phyloP scores from a whole-genome alignment of 306 rosid genomes.

The Datisca glomerata region DNA sequence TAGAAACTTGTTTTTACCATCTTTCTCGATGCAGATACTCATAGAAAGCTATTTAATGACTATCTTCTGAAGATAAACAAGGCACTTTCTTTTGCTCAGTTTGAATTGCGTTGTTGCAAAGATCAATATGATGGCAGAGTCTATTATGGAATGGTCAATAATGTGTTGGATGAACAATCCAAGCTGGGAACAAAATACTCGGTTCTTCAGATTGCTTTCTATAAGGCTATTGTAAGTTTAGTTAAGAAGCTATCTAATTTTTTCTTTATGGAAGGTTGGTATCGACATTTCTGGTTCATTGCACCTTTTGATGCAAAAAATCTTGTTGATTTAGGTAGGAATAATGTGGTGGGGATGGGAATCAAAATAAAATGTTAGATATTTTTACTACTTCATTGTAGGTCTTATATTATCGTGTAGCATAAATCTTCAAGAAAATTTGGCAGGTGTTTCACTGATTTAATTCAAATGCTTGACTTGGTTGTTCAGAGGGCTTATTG shows the following conservation, averaged over 20 bases:
- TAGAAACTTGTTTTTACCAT: conserved; percentile 10
- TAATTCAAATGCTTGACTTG: too few relatives aligned
- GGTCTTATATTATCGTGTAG: too few relatives aligned
- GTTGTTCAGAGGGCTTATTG: too few relatives aligned
- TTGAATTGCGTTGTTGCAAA: conserved; percentile 72
- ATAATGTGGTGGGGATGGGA: too few relatives aligned
- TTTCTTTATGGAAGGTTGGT: too few relatives aligned
- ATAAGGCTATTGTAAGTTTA: conserved; percentile 75
- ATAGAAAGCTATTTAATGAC: conserved; percentile 36
- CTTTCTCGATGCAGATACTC: conserved; percentile 30
- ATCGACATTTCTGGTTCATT: too few relatives aligned
- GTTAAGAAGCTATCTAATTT: neutral
- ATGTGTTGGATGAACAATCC: conserved; percentile 76
- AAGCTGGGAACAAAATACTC: conserved; percentile 77
- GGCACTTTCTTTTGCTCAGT: conserved; percentile 67
- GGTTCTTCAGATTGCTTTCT: conserved; percentile 82
- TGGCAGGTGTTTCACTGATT: too few relatives aligned
- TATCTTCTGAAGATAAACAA: conserved; percentile 72
- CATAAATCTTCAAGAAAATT: too few relatives aligned
- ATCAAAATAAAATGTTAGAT: too few relatives aligned
- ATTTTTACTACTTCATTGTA: too few relatives aligned
- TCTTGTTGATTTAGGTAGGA: too few relatives aligned
- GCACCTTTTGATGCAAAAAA: too few relatives aligned
- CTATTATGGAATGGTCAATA: conserved; percentile 83
- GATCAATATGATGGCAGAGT: conserved; percentile 69